Base-by-base conservation (phyloP, 2,329 filamentous ascomycete genomes). In the Ophiosphaerella korrae region DNA sequence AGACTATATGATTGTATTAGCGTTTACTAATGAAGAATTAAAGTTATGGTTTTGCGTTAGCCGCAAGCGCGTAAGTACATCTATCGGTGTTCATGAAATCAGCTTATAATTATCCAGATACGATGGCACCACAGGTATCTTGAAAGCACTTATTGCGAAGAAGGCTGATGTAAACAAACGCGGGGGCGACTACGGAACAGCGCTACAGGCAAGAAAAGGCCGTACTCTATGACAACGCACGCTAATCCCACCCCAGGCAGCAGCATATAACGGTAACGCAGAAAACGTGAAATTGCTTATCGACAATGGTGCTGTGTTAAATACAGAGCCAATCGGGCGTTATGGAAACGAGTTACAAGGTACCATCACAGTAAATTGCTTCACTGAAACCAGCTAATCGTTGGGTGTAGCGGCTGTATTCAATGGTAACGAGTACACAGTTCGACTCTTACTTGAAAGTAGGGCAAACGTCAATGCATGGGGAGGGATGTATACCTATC, bases 211-310 rank as follows among this genome's bases (percentile, higher is more conserved):
- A 40, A 31, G 46, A 29, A 7, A 13, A 31, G 3, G 7, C 2
- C 32, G 21, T 31, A 9, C 6, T 12, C n/a, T 36, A 23, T 5
- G 31, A 24, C 9, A 11, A 12, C 11, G 6, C 16, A 24, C 8
- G 13, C 23, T 41, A 44, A 35, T 42, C 13, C 24, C 18, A 14
- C 6, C 21, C 0, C 32, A 52, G 45, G 55, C 55, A 5, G 55
- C 55, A 26, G 53, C 55, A 14, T 54, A 48, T 35, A 46, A 36
- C 36, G 60, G 63, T 3, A 45, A 65, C 39, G 44, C 38, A 1
- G 54, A 64, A 1, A 65, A 58, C 14, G 62, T 67, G 6, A 48
- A 55, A 31, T 35, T 67, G 12, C 56, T 67, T 5, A 29, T 66
- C 1, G 48, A 66, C 2, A 49, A 64, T 32, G 60, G 62, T 29